These are phyloP conservation scores for Eleusine indica DNA, from an alignment of 176 grass and related monocot genomes.

Conservation along the genomic window DNA sequence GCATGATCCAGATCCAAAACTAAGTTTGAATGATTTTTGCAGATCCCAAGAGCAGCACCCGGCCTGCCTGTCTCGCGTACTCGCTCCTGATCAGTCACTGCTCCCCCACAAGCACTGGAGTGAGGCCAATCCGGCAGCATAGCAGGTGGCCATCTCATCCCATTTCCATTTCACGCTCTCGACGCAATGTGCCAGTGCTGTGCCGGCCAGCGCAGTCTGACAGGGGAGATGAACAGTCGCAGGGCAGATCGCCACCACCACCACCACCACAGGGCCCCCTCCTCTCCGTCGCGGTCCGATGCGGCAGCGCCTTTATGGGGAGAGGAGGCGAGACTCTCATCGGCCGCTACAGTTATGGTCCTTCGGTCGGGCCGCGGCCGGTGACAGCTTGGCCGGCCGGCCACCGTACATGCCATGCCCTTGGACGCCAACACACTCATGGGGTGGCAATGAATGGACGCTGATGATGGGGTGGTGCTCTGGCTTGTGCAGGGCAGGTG, in stretches of 20 bases:
- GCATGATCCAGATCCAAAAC: constrained; percentile 62
- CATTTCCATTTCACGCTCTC: constrained; percentile 37
- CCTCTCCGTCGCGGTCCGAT: constrained; percentile 36
- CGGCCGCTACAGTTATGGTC: constrained; percentile 57
- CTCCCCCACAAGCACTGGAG: constrained; percentile 48
- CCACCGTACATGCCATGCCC: constrained; percentile 37
- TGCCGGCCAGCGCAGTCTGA: constrained; percentile 52
- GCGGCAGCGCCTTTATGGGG: constrained; percentile 45
- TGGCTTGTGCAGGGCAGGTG: constrained; percentile 21
- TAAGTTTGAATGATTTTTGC: constrained; percentile 64
- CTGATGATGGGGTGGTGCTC: constrained; percentile 25
- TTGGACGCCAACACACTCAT: constrained; percentile 19
- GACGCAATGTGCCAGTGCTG: constrained; percentile 41
- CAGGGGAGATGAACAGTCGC: constrained; percentile 51
- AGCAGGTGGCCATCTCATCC: constrained; percentile 48
- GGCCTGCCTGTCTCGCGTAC: constrained; percentile 43
- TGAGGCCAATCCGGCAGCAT: constrained; percentile 45
- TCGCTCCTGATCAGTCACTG: not conserved
- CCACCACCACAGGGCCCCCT: constrained; percentile 19
- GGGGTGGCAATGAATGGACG: constrained; percentile 33
- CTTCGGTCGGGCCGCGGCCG: constrained; percentile 51
- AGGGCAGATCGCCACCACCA: constrained; percentile 15
- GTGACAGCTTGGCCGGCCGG: constrained; percentile 42
- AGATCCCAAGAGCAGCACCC: constrained; percentile 52
- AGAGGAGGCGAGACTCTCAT: constrained; percentile 41